Evolutionary conservation across 148 eudicot species (phyloP).

Genomic region (Spergularia bocconei): DNA sequence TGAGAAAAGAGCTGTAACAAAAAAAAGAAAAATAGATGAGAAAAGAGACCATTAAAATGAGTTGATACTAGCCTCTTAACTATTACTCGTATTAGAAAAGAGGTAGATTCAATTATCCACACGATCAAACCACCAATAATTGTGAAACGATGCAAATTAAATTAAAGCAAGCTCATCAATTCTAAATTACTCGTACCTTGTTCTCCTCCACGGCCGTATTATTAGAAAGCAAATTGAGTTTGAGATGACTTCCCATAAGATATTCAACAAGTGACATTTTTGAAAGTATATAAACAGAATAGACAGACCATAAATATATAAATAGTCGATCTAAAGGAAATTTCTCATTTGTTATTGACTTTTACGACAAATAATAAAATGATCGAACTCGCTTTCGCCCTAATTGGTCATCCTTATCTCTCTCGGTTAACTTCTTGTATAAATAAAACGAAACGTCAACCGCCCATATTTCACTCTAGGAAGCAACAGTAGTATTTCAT

Average conservation of each 20-base stretch:
- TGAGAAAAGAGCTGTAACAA: too few relatives aligned
- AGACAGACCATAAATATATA: neutral
- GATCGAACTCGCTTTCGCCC: neutral
- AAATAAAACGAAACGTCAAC: constrained; percentile 24
- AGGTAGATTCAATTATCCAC: too few relatives aligned
- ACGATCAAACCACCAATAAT: too few relatives aligned
- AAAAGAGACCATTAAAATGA: too few relatives aligned
- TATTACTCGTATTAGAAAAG: too few relatives aligned
- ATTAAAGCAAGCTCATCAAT: neutral
- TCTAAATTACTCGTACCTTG: constrained; percentile 9
- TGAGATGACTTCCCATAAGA: neutral
- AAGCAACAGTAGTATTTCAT: constrained; percentile 20
- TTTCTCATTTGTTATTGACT: constrained; percentile 32
- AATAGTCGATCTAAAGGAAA: constrained; percentile 9
- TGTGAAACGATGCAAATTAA: too few relatives aligned
- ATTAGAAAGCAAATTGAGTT: neutral
- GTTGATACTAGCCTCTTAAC: too few relatives aligned
- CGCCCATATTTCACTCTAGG: constrained; percentile 23
- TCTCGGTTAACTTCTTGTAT: neutral
- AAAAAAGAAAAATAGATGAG: too few relatives aligned
- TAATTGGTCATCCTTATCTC: constrained; percentile 15
- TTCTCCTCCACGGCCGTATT: neutral
- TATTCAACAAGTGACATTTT: constrained; percentile 9
- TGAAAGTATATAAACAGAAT: neutral
- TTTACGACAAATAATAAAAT: neutral